Conservation (phyloP, 2,329 filamentous ascomycete species). For the Pyricularia grisea region DNA sequence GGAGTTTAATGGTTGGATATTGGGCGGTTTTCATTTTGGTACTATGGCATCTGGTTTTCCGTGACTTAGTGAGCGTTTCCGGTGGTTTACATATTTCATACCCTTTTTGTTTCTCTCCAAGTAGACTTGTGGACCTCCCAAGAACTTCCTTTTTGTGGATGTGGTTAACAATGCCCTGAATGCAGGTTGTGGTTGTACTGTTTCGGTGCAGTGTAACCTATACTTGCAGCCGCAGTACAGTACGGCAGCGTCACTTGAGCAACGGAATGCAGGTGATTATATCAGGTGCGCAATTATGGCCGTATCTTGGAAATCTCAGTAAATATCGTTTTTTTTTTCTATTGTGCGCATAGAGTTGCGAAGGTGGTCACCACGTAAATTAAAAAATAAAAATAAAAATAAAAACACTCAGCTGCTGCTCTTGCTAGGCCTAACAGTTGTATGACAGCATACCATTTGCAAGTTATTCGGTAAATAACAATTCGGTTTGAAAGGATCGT, state of each 20-base stretch:
- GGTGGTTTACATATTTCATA: background rate
- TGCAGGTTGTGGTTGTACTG: background rate
- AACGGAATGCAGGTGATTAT: background rate
- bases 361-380: too few relatives aligned
- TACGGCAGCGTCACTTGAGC: background rate
- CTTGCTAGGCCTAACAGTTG: background rate
- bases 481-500: background rate
- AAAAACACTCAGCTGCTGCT: background rate
- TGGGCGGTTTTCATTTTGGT: background rate
- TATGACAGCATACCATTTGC: background rate
- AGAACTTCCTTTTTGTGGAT: background rate
- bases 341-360: background rate
- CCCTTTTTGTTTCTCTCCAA: background rate
- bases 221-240: background rate
- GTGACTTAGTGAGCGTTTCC: background rate
- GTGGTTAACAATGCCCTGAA: background rate
- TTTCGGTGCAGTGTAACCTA: background rate
- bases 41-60: background rate
- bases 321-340: background rate
- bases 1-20: background rate
- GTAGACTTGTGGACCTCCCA: background rate
- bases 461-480: background rate
- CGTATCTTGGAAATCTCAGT: background rate
- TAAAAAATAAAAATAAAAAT: background rate
- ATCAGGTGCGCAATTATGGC: background rate